phyloP scores from a whole-genome alignment of 1,284 basidiomycete genomes.

The Pholiota adiposa region DNA sequence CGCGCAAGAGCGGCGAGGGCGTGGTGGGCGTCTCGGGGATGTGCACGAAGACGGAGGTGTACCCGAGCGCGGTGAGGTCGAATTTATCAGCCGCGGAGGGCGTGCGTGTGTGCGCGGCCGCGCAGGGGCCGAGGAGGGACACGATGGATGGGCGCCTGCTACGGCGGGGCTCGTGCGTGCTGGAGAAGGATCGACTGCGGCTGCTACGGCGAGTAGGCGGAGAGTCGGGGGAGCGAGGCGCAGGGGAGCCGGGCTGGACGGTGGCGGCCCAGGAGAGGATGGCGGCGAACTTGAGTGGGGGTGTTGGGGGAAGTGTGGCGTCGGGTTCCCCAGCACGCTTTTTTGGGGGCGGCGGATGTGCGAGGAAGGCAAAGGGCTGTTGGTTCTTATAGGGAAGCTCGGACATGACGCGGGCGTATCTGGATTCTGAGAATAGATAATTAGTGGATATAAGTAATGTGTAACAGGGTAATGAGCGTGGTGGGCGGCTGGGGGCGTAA shows the following conservation, averaged over 20 bases:
- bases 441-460: not conserved
- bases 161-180: constrained; percentile 27
- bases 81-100: constrained; percentile 44
- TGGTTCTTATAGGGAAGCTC: constrained; percentile 16
- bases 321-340: constrained; percentile 21
- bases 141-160: constrained; percentile 37
- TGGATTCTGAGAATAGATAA: no score
- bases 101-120: constrained; percentile 30
- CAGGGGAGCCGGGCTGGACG: constrained; percentile 73
- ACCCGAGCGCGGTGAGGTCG: constrained; percentile 62
- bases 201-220: not conserved
- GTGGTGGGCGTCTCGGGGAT: constrained; percentile 55
- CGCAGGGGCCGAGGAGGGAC: constrained; percentile 42
- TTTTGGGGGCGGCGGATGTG: constrained; percentile 38
- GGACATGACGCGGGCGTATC: not conserved
- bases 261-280: constrained; percentile 62
- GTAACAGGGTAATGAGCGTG: constrained; percentile 6
- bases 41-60: constrained; percentile 66
- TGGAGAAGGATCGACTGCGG: constrained; percentile 33
- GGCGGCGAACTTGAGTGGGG: constrained; percentile 29
- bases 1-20: constrained; percentile 33
- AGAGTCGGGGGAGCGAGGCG: constrained; percentile 46
- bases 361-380: constrained; percentile 44
- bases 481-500: not conserved
- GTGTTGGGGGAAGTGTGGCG: not conserved